Percentiles rank a stretch among this genome's conserved stretches.
Conservation (phyloP, 805 yeast genomes). For the Starmerella davenportii region DNA sequence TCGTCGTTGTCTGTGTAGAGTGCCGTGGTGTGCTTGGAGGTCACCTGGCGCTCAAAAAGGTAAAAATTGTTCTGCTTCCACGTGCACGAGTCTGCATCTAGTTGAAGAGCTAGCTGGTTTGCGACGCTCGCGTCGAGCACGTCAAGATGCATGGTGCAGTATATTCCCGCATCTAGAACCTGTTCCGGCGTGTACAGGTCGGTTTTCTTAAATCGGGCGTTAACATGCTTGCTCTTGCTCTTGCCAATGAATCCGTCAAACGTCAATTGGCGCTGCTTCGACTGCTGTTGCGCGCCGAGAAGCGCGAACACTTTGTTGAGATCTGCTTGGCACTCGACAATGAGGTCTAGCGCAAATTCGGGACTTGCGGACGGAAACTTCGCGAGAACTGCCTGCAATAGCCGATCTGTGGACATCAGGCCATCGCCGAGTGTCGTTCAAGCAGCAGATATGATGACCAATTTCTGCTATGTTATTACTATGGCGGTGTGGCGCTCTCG, state of each 20-base stretch:
- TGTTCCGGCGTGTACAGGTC: constrained; percentile 35
- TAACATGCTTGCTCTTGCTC: background rate
- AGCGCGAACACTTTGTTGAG: constrained; percentile 27
- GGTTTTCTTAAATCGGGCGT: constrained; percentile 5
- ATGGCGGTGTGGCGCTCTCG: too few species aligned
- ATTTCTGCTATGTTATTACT: too few species aligned
- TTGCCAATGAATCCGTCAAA: constrained; percentile 6
- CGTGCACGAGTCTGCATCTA: constrained; percentile 26
- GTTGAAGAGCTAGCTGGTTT: constrained; percentile 26
- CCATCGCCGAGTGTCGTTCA: too few species aligned
- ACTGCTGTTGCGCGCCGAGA: constrained; percentile 19
- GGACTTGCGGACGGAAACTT: constrained; percentile 30
- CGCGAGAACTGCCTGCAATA: constrained; percentile 14
- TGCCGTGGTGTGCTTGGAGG: constrained; percentile 37
- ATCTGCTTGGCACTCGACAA: constrained; percentile 38
- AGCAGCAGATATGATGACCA: too few species aligned
- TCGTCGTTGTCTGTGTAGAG: constrained; percentile 22
- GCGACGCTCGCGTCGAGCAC: constrained; percentile 38
- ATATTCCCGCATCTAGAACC: constrained; percentile 27
- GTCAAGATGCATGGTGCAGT: constrained; percentile 33
- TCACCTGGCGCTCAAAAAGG: constrained; percentile 44
- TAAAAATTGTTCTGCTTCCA: constrained; percentile 35
- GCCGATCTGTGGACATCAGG: constrained; percentile 14
- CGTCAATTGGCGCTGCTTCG: constrained; percentile 12
- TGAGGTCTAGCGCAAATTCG: constrained; percentile 31